These are phyloP conservation scores for Schizopora paradoxa DNA, from an alignment of 1,284 basidiomycete genomes.

Conservation along the genomic window DNA sequence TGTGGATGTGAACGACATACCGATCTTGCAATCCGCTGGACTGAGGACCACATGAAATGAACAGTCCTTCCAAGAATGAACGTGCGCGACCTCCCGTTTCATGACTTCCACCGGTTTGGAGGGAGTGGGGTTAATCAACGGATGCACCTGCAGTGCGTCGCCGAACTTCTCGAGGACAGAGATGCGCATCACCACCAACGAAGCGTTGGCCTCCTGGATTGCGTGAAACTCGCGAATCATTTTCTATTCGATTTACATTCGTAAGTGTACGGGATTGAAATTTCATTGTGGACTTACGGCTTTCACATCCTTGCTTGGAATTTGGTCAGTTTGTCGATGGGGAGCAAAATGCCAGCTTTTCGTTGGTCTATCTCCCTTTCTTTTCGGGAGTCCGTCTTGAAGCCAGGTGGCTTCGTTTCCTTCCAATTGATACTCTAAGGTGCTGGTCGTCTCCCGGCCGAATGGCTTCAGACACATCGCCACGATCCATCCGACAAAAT, in stretches of 20 bases:
- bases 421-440: conserved; percentile 22
- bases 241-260: neutral
- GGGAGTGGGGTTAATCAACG: conserved; percentile 12
- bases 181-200: conserved; percentile 14
- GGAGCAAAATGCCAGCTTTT: conserved; percentile 25
- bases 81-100: conserved; percentile 23
- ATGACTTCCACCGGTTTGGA: conserved; percentile 17
- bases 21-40: conserved; percentile 24
- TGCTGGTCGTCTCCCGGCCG: conserved; percentile 21
- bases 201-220: conserved; percentile 17
- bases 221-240: conserved; percentile 3
- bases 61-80: conserved; percentile 22
- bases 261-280: neutral
- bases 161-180: conserved; percentile 22
- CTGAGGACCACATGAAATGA: conserved; percentile 24
- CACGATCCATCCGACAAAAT: conserved; percentile 23
- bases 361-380: conserved; percentile 19
- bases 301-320: conserved; percentile 15
- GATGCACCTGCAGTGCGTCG: conserved; percentile 18
- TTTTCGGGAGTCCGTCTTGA: conserved; percentile 17
- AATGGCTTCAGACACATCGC: conserved; percentile 20
- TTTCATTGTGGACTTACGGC: conserved; percentile 11
- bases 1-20: conserved; percentile 10
- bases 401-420: conserved; percentile 20
- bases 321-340: conserved; percentile 23